Evolutionary conservation across 352 stramenopile species (phyloP).

Genomic region (Phytophthora europaea): DNA sequence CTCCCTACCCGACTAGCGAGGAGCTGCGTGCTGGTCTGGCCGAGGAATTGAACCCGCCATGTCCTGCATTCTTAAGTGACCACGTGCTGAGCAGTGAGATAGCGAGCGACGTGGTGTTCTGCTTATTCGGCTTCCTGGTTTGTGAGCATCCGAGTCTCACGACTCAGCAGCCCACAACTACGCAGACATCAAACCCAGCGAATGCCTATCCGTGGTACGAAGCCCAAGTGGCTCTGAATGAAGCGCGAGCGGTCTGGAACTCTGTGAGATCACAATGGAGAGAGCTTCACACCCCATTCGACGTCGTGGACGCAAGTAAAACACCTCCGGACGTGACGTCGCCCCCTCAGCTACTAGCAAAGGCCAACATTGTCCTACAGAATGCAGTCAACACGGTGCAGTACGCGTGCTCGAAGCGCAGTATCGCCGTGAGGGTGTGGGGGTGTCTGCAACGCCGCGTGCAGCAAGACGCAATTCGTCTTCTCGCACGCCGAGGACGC

Average conservation of each 20-base stretch:
- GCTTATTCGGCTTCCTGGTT: slow-evolving; percentile 67
- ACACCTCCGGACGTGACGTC: slow-evolving; percentile 53
- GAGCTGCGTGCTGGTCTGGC: slow-evolving; percentile 51
- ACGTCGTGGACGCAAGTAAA: slow-evolving; percentile 55
- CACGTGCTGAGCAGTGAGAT: slow-evolving; percentile 50
- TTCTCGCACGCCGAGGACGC: slow-evolving; percentile 52
- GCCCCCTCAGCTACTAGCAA: slow-evolving; percentile 53
- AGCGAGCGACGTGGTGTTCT: slow-evolving; percentile 62
- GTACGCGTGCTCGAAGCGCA: slow-evolving; percentile 76
- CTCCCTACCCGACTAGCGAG: slow-evolving; percentile 51
- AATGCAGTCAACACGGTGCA: slow-evolving; percentile 81
- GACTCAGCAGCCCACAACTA: slow-evolving; percentile 1
- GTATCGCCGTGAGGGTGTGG: slow-evolving; percentile 58
- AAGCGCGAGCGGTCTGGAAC: slow-evolving; percentile 58
- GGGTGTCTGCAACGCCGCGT: slow-evolving; percentile 63
- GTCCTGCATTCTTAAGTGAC: slow-evolving; percentile 50
- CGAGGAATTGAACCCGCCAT: slow-evolving; percentile 51
- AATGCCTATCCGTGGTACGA: slow-evolving; percentile 64
- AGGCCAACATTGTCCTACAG: slow-evolving; percentile 68
- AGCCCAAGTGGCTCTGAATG: slow-evolving; percentile 54
- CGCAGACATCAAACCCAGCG: background rate
- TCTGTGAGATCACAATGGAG: slow-evolving; percentile 63
- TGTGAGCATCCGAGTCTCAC: slow-evolving; percentile 64
- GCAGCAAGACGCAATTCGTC: slow-evolving; percentile 63
- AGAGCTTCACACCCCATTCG: slow-evolving; percentile 71